phyloP scores from a whole-genome alignment of 805 yeast species.

The Clavispora asparagi region DNA sequence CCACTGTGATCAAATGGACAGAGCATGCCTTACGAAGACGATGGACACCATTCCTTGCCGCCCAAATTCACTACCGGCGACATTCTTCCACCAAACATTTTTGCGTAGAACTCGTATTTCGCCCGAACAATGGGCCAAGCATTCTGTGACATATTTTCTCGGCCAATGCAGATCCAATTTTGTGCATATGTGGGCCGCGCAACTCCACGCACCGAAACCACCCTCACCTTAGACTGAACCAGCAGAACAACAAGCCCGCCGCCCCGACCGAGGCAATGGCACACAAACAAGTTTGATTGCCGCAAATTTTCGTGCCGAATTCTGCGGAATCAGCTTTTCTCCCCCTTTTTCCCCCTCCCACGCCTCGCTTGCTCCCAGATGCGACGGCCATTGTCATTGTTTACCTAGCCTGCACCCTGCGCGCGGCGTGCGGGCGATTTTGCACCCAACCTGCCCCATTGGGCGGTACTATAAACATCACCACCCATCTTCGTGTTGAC shows the following conservation, averaged over 20 bases:
- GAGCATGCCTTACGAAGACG: neutral
- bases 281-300: no score
- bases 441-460: slow-evolving; percentile 12
- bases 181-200: neutral
- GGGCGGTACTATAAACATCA: slow-evolving; percentile 7
- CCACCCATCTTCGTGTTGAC: neutral
- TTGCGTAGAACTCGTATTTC: neutral
- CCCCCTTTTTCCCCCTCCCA: no score
- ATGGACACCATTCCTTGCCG: no score
- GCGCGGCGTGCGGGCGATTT: neutral
- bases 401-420: neutral
- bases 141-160: neutral
- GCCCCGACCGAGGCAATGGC: neutral
- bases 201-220: neutral
- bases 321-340: no score
- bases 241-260: neutral
- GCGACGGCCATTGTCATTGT: neutral
- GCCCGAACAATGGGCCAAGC: neutral
- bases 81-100: neutral
- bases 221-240: no score
- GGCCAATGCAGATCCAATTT: neutral
- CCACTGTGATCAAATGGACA: no score
- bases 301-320: no score
- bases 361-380: neutral
- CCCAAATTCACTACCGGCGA: neutral